A percentile compares a stretch with the other conserved stretches of the same genome.
phyloP scores from a whole-genome alignment of 2,329 filamentous ascomycete species.

The Penicillium sp. region DNA sequence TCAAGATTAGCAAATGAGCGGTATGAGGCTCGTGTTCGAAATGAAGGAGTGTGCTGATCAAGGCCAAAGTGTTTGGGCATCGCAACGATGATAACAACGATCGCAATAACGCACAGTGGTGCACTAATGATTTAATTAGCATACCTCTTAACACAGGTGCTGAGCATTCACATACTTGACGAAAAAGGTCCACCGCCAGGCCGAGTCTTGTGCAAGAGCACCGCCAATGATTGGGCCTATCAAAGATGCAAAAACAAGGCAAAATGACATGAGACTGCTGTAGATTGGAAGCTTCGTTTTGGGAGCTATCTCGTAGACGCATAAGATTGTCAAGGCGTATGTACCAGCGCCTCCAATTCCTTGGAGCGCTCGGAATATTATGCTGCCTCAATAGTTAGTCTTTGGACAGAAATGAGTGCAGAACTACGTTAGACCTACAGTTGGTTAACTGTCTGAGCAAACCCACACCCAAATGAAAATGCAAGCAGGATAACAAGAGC shows the following conservation, averaged over 20 bases:
- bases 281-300: constrained; percentile 24
- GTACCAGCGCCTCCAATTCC: constrained; percentile 35
- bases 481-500: constrained; percentile 30
- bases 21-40: constrained; percentile 26
- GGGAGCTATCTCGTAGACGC: constrained; percentile 32
- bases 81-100: constrained; percentile 18
- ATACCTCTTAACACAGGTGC: neutral
- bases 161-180: constrained; percentile 22
- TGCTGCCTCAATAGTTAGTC: constrained; percentile 20
- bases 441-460: constrained; percentile 30
- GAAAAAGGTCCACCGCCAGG: constrained; percentile 32
- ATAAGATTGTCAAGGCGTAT: constrained; percentile 29
- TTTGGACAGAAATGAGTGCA: neutral
- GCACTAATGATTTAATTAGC: constrained; percentile 13
- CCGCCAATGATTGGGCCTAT: constrained; percentile 27
- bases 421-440: constrained; percentile 17
- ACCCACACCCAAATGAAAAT: constrained; percentile 35
- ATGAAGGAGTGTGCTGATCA: constrained; percentile 26
- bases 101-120: constrained; percentile 21
- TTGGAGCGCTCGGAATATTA: constrained; percentile 33
- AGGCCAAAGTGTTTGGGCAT: constrained; percentile 27
- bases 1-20: constrained; percentile 26
- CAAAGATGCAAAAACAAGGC: constrained; percentile 23
- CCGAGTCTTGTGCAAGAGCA: constrained; percentile 20
- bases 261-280: constrained; percentile 24